Percentiles rank a stretch among this genome's conserved stretches.
These are phyloP conservation scores for Diophrys appendiculata DNA, from an alignment of 73 alveolate species.

Conservation along the genomic window DNA sequence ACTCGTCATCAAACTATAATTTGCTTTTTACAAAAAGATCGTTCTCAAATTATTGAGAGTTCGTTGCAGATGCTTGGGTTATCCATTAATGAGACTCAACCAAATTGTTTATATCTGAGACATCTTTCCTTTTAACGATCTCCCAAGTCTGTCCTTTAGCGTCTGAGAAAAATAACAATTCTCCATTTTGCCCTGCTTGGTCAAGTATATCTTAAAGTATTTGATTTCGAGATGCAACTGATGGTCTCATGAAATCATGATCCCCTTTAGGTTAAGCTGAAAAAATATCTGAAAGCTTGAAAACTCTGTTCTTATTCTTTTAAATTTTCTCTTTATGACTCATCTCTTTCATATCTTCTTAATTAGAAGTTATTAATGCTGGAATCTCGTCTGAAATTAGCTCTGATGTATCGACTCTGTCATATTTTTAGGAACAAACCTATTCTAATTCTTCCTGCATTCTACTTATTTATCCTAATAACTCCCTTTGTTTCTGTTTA, in stretches of 20 bases:
- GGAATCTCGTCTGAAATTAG: background rate
- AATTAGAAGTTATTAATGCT: background rate
- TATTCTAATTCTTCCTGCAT: background rate
- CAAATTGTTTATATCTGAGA: too few species aligned
- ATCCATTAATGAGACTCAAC: background rate
- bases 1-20: background rate
- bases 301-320: background rate
- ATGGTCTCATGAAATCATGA: too few species aligned
- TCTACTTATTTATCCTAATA: background rate
- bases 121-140: background rate
- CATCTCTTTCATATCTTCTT: background rate
- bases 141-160: background rate
- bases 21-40: background rate
- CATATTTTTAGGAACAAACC: background rate
- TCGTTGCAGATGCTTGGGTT: background rate
- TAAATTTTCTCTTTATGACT: conserved; percentile 10
- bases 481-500: background rate
- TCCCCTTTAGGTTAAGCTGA: background rate
- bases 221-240: background rate
- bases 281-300: background rate
- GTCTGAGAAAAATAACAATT: background rate
- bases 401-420: conserved; percentile 2
- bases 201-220: background rate
- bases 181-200: background rate
- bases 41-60: background rate